A percentile compares a stretch with the other conserved stretches of the same genome.
Evolutionary conservation across 2,329 filamentous ascomycete species (phyloP).

Genomic region (Colletotrichum destructivum): DNA sequence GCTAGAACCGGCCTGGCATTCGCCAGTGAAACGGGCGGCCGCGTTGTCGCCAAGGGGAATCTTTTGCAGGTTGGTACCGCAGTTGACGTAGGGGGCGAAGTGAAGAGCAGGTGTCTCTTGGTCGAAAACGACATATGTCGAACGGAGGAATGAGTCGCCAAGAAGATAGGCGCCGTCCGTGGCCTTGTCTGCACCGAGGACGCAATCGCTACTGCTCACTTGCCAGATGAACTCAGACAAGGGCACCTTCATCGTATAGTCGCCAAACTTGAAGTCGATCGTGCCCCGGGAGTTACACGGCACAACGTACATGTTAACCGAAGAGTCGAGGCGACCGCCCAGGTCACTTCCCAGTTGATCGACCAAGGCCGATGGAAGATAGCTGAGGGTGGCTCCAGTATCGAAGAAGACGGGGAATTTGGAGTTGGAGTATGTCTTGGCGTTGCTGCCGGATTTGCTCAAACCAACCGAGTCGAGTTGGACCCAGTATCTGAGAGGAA

Average conservation of each 20-base stretch:
- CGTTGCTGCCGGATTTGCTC: conserved; percentile 49
- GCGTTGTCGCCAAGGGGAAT: conserved; percentile 46
- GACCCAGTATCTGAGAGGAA: conserved; percentile 57
- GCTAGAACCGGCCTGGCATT: conserved; percentile 40
- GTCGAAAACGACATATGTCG: conserved; percentile 58
- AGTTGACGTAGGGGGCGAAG: conserved; percentile 47
- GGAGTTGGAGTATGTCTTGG: conserved; percentile 47
- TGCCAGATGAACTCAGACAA: conserved; percentile 64
- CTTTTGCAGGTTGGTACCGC: conserved; percentile 46
- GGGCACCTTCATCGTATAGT: conserved; percentile 59
- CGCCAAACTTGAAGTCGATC: conserved; percentile 65
- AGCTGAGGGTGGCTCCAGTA: conserved; percentile 77
- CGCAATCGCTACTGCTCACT: conserved; percentile 52
- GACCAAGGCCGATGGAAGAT: conserved; percentile 73
- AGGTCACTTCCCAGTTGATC: conserved; percentile 60
- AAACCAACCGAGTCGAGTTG: conserved; percentile 56
- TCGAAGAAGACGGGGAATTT: conserved; percentile 70
- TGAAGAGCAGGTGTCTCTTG: conserved; percentile 47
- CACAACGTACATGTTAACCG: conserved; percentile 63
- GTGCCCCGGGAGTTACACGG: conserved; percentile 60
- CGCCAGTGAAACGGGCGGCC: conserved; percentile 44
- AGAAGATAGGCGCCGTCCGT: conserved; percentile 52
- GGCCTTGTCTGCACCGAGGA: conserved; percentile 64
- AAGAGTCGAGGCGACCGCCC: conserved; percentile 59
- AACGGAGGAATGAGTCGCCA: conserved; percentile 61